phyloP scores from a whole-genome alignment of 129 eudicot species.

The Silybum marianum region DNA sequence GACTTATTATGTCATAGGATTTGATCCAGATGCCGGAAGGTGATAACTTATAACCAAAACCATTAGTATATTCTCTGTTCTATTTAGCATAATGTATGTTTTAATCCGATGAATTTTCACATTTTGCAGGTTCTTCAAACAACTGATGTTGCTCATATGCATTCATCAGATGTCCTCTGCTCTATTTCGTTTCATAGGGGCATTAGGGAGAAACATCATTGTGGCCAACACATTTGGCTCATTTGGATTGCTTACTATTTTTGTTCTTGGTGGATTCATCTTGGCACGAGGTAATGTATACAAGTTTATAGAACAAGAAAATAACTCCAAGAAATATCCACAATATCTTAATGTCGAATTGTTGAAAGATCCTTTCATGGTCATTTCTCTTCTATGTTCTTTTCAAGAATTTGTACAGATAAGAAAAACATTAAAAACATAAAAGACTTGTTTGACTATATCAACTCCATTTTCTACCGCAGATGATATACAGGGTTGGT shows the following conservation, averaged over 20 bases:
- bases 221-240: constrained; percentile 92
- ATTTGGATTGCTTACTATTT: constrained; percentile 65
- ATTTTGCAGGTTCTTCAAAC: constrained; percentile 67
- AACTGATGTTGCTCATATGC: constrained; percentile 56
- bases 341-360: too few species aligned
- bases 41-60: constrained; percentile 27
- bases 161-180: constrained; percentile 82
- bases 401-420: background rate
- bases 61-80: background rate
- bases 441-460: background rate
- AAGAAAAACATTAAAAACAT: background rate
- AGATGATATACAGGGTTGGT: constrained; percentile 78
- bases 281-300: constrained; percentile 62
- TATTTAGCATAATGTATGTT: constrained; percentile 3
- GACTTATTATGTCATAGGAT: constrained; percentile 87
- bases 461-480: constrained; percentile 15
- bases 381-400: background rate
- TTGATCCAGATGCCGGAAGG: constrained; percentile 75
- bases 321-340: background rate
- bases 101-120: background rate
- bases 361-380: background rate
- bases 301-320: background rate
- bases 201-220: constrained; percentile 78
- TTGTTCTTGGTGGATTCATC: constrained; percentile 90
- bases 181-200: constrained; percentile 78